These are phyloP conservation scores for Trichoderma sp. DNA, from an alignment of 2,329 filamentous ascomycete species.

Conservation along the genomic window DNA sequence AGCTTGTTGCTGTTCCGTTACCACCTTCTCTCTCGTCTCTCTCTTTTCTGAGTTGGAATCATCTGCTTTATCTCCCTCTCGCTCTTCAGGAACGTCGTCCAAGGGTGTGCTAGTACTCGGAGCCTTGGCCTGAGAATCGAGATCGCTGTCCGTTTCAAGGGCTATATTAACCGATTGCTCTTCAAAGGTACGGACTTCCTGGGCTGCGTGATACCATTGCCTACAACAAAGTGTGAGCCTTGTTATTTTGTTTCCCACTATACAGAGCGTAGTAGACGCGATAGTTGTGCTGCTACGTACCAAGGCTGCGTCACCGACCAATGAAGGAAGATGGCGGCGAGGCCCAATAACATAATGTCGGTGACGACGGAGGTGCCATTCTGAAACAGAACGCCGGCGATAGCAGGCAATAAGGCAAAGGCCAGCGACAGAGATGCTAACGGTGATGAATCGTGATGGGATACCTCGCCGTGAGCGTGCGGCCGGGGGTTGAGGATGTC, in stretches of 20 bases:
- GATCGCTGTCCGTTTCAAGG: conserved; percentile 46
- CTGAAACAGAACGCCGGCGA: conserved; percentile 81
- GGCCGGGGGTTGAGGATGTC: conserved; percentile 60
- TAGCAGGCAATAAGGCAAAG: conserved; percentile 78
- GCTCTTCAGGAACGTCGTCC: conserved; percentile 46
- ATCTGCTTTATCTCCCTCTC: conserved; percentile 27
- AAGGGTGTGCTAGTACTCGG: conserved; percentile 29
- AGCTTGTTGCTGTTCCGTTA: conserved; percentile 30
- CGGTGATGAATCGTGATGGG: conserved; percentile 56
- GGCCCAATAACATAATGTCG: conserved; percentile 74
- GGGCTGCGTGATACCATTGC: conserved; percentile 73
- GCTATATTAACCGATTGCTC: conserved; percentile 41
- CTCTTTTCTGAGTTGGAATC: conserved; percentile 13
- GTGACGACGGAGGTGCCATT: conserved; percentile 82
- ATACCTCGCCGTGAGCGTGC: conserved; percentile 35
- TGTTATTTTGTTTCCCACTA: not conserved
- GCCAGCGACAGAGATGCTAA: conserved; percentile 80
- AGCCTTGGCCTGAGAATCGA: conserved; percentile 27
- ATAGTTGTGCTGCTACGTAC: conserved; percentile 45
- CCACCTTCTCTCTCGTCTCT: not conserved
- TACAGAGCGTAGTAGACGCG: not conserved
- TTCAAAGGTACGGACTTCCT: conserved; percentile 56
- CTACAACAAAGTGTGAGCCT: conserved; percentile 37
- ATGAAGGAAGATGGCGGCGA: conserved; percentile 84
- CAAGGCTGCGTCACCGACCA: conserved; percentile 91